phyloP scores from a whole-genome alignment of 768 basidiomycete genomes.

The Trametes meyenii region DNA sequence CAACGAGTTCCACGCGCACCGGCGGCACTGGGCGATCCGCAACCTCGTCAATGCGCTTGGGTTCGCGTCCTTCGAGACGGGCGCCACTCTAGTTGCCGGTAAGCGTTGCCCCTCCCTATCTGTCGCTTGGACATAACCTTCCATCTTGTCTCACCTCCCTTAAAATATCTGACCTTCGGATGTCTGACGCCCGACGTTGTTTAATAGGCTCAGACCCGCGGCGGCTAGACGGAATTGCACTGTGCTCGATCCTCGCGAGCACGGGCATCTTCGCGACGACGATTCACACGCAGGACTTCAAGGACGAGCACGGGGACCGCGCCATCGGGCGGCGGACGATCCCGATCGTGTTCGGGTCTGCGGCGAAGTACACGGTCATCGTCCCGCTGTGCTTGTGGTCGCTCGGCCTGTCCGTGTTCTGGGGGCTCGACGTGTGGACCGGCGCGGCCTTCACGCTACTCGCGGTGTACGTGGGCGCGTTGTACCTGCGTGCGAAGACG shows the following conservation, averaged over 20 bases:
- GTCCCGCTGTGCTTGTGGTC: slow-evolving; percentile 31
- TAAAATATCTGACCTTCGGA: background rate
- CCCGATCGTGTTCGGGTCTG: slow-evolving; percentile 21
- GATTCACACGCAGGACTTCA: slow-evolving; percentile 35
- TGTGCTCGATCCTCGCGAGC: slow-evolving; percentile 32
- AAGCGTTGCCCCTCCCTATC: background rate
- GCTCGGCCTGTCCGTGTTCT: slow-evolving; percentile 21
- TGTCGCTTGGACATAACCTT: background rate
- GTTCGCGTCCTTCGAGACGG: slow-evolving; percentile 26
- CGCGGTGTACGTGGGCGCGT: slow-evolving; percentile 25
- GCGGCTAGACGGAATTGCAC: slow-evolving; percentile 22
- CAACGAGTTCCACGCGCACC: slow-evolving; percentile 28
- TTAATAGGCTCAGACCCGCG: slow-evolving; percentile 18
- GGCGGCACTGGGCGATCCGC: slow-evolving; percentile 21
- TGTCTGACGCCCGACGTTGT: background rate
- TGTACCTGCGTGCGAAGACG: slow-evolving; percentile 21
- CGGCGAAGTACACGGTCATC: slow-evolving; percentile 26
- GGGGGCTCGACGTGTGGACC: slow-evolving; percentile 22
- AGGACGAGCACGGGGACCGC: slow-evolving; percentile 21
- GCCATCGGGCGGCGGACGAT: slow-evolving; percentile 17
- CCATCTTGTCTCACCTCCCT: no score
- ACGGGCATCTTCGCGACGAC: slow-evolving; percentile 38
- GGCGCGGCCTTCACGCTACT: slow-evolving; percentile 18
- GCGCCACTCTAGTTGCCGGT: slow-evolving; percentile 28
- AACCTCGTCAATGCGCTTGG: slow-evolving; percentile 25